These are phyloP conservation scores for Xylogone sp. DNA, from an alignment of 2,329 filamentous ascomycete species.

Conservation along the genomic window DNA sequence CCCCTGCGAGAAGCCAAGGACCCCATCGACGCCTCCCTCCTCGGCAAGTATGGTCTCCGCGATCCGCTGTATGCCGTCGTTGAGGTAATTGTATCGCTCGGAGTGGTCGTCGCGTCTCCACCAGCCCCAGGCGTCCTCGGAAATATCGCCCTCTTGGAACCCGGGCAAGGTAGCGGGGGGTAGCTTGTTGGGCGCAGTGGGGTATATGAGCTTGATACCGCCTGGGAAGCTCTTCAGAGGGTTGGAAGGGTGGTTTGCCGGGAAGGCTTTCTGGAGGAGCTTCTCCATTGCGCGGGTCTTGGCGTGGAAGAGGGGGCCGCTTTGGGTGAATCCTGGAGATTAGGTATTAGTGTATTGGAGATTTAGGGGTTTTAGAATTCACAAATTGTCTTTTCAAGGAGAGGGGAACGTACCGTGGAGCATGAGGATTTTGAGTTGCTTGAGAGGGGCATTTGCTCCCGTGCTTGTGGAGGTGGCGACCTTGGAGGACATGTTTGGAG, in stretches of 20 bases:
- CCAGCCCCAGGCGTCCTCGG: slow-evolving; percentile 77
- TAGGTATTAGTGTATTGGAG: too few relatives aligned
- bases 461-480: neutral
- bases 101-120: slow-evolving; percentile 67
- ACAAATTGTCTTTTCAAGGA: slow-evolving; percentile 1
- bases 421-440: slow-evolving; percentile 65
- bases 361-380: slow-evolving; percentile 1
- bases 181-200: slow-evolving; percentile 64
- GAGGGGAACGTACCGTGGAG: slow-evolving; percentile 55
- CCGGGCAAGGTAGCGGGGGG: slow-evolving; percentile 65
- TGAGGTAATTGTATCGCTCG: slow-evolving; percentile 63
- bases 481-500: slow-evolving; percentile 2
- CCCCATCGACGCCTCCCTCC: slow-evolving; percentile 69
- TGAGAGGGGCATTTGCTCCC: neutral
- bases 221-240: slow-evolving; percentile 31
- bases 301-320: slow-evolving; percentile 75
- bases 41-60: slow-evolving; percentile 54
- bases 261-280: slow-evolving; percentile 69
- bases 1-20: slow-evolving; percentile 81
- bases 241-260: slow-evolving; percentile 43
- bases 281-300: slow-evolving; percentile 89
- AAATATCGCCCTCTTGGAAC: slow-evolving; percentile 46
- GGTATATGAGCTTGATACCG: slow-evolving; percentile 57
- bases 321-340: slow-evolving; percentile 77
- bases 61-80: slow-evolving; percentile 62